Conservation (phyloP, 2,329 filamentous ascomycete genomes). For the Bertia moriformis region DNA sequence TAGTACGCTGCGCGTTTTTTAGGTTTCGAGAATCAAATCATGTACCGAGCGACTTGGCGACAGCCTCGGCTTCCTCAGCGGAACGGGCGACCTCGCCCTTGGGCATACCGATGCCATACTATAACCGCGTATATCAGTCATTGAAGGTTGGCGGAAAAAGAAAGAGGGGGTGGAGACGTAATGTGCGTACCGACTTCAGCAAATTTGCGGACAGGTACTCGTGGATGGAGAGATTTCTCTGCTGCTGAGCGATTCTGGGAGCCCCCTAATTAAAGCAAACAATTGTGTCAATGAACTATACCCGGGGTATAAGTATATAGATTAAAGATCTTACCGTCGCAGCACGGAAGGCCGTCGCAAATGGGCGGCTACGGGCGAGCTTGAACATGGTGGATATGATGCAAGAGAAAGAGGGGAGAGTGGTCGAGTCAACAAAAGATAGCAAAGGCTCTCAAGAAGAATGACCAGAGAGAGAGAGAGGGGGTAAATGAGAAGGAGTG, state of each 20-base stretch:
- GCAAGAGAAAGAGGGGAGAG: conserved; percentile 5
- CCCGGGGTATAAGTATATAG: conserved; percentile 5
- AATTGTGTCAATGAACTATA: conserved; percentile 9
- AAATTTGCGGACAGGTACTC: conserved; percentile 94
- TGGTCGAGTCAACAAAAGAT: conserved; percentile 5
- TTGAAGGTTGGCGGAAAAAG: conserved; percentile 5
- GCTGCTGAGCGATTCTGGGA: conserved; percentile 50
- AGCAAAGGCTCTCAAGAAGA: background rate
- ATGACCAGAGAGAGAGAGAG: background rate
- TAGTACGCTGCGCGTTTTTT: background rate
- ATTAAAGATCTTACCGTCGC: conserved; percentile 41
- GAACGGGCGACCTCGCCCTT: conserved; percentile 74
- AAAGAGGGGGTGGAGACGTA: too few relatives aligned
- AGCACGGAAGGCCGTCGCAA: conserved; percentile 67
- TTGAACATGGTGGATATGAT: conserved; percentile 59
- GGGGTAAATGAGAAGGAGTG: conserved; percentile 4
- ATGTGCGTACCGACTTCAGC: conserved; percentile 48
- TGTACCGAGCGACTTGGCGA: conserved; percentile 78
- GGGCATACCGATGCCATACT: conserved; percentile 93
- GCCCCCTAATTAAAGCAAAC: conserved; percentile 14
- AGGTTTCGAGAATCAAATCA: background rate
- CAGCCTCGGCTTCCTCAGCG: conserved; percentile 74
- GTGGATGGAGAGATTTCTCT: conserved; percentile 85
- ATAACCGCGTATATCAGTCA: conserved; percentile 6
- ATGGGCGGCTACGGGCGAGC: conserved; percentile 66